Base-by-base conservation (phyloP, 2,329 filamentous ascomycete species). In the Beauveria varroae region DNA sequence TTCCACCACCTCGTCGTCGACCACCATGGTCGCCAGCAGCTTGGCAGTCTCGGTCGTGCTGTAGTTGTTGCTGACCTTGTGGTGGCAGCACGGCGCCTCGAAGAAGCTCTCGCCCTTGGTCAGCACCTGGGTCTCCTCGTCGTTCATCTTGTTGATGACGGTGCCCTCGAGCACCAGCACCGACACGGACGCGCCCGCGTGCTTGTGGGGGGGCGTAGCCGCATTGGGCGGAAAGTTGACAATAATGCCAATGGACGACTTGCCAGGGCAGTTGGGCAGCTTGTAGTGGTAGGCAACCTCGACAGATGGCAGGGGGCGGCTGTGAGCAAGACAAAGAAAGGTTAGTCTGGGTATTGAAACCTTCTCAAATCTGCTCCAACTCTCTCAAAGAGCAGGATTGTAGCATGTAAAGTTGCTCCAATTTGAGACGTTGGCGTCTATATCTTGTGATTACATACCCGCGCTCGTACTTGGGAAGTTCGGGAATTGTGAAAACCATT, bases 141-240 rank as follows among this genome's bases (percentile, higher is more conserved):
- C 57, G 46, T 67, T 66, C 67, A 68, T 68, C 61, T 67, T 65
- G 65, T 67, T 68, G 22, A 68, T 62, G 12, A 68, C 46, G 9
- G 60, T 52, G 30, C 67, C 67, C 26, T 65, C 55, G 49, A 66
- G 57, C n/a, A 66, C 63, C 20, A 55, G 53, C 5, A 60, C 67
- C 6, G 60, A 55, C 41, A 67, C 60, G 8, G 66, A 60, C 16
- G 67, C 67, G 20, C 64, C 66, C 14, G 60, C 66, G 57, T 68
- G 67, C 5, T 52, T 62, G 58, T 68, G 67, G 7, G 66, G 66
- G 1, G 67, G 66, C 9, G 66, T 68, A 0, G 63, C 64, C 0
- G 61, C 59, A 41, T 66, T 64, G 44, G 65, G 64, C 1, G 66
- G 64, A 24, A 66, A 66, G 47, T 52, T 64, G 28, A 68, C 66